These are phyloP conservation scores for Hamamelis virginiana DNA, from an alignment of 164 flowering plant genomes.

Conservation along the genomic window DNA sequence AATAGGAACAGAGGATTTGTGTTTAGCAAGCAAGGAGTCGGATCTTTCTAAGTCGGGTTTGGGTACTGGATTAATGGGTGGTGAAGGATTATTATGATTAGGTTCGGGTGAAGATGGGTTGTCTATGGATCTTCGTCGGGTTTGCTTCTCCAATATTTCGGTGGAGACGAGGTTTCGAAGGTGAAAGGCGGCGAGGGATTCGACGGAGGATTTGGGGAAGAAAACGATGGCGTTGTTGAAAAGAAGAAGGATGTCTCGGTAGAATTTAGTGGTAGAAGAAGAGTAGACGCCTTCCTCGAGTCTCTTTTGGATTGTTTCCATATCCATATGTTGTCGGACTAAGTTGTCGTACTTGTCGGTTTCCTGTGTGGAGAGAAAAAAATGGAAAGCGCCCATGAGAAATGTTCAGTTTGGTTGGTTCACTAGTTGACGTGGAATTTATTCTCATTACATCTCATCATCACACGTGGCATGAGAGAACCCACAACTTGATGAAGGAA, in stretches of 20 bases:
- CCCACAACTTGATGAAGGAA: too few species aligned
- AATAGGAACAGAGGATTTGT: slow-evolving; percentile 36
- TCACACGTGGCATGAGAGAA: too few species aligned
- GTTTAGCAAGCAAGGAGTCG: slow-evolving; percentile 40
- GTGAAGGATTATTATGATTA: slow-evolving; percentile 2
- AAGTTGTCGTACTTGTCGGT: slow-evolving; percentile 28
- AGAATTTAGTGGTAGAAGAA: slow-evolving; percentile 24
- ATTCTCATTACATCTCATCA: too few species aligned
- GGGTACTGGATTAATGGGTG: slow-evolving; percentile 8
- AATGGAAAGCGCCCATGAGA: too few species aligned
- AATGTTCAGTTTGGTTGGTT: too few species aligned
- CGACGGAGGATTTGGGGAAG: slow-evolving; percentile 28
- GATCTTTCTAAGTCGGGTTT: slow-evolving; percentile 30
- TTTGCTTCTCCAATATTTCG: slow-evolving; percentile 23
- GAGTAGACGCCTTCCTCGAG: slow-evolving; percentile 27
- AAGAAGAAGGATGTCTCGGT: slow-evolving; percentile 31
- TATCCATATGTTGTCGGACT: slow-evolving; percentile 37
- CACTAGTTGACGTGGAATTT: too few species aligned
- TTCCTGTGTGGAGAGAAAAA: slow-evolving; percentile 29
- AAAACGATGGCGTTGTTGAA: slow-evolving; percentile 37
- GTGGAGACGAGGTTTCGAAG: slow-evolving; percentile 22
- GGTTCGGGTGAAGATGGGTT: slow-evolving; percentile 4
- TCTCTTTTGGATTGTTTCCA: slow-evolving; percentile 26
- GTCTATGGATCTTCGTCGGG: slow-evolving; percentile 3
- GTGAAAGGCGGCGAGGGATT: slow-evolving; percentile 27